Percentiles rank a stretch among this genome's conserved stretches.
Evolutionary conservation across 2,329 filamentous ascomycete species (phyloP).

Genomic region (Sporothrix globosa): DNA sequence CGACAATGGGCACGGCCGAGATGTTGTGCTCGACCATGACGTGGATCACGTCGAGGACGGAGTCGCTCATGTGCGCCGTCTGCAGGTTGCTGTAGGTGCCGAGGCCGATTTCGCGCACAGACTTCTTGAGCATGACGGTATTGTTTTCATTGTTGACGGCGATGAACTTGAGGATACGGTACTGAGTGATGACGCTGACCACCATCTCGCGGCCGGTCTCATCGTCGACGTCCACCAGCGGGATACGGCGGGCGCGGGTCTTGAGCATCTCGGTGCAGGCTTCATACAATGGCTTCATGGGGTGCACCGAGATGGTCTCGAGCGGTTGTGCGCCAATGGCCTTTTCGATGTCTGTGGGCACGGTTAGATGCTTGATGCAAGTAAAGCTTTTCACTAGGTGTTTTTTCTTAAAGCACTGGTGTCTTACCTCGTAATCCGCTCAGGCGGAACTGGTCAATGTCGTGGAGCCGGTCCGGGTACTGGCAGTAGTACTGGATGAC

Average conservation of each 20-base stretch:
- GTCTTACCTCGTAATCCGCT: slow-evolving; percentile 81
- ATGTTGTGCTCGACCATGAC: slow-evolving; percentile 92
- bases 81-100: slow-evolving; percentile 82
- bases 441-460: slow-evolving; percentile 91
- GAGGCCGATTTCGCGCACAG: slow-evolving; percentile 78
- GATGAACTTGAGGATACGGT: slow-evolving; percentile 97
- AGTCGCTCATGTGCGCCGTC: slow-evolving; percentile 84
- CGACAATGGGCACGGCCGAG: slow-evolving; percentile 90
- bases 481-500: slow-evolving; percentile 99
- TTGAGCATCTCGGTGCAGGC: slow-evolving; percentile 93
- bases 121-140: slow-evolving; percentile 85
- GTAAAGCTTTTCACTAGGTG: too few species aligned
- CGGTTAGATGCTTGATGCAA: neutral
- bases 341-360: slow-evolving; percentile 79
- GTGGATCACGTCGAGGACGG: slow-evolving; percentile 93
- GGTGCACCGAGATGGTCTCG: slow-evolving; percentile 95
- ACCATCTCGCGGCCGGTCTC: slow-evolving; percentile 92
- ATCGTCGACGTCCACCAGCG: slow-evolving; percentile 89
- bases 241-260: slow-evolving; percentile 89
- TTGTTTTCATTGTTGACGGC: slow-evolving; percentile 87
- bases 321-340: slow-evolving; percentile 88
- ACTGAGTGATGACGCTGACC: slow-evolving; percentile 96
- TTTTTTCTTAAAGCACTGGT: neutral
- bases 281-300: slow-evolving; percentile 87
- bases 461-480: slow-evolving; percentile 83